These are phyloP conservation scores for Penicillium psychrofluorescens DNA, from an alignment of 495 filamentous ascomycete species.

Conservation along the genomic window DNA sequence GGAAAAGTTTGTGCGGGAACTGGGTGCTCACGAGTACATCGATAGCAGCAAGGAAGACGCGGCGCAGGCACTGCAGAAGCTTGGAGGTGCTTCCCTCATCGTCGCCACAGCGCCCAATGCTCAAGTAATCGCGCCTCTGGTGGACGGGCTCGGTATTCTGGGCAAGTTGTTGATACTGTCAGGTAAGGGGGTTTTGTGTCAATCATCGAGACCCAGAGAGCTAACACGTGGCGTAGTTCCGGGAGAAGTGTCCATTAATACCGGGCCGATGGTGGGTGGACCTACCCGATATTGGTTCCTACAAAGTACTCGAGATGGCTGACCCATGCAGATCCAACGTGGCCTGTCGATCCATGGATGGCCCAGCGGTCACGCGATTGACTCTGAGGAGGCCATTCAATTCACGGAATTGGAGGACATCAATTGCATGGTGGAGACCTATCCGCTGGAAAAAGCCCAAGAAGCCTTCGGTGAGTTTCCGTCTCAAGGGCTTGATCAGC, in stretches of 20 bases:
- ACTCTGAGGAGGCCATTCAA: slow-evolving; percentile 58
- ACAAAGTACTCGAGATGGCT: background rate
- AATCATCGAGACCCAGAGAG: no score
- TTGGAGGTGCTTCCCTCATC: slow-evolving; percentile 58
- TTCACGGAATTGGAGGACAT: slow-evolving; percentile 53
- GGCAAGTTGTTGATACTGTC: slow-evolving; percentile 58
- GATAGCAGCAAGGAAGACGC: slow-evolving; percentile 49
- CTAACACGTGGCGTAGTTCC: slow-evolving; percentile 5
- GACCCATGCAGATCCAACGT: slow-evolving; percentile 18
- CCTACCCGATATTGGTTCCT: background rate
- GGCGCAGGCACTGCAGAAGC: slow-evolving; percentile 38
- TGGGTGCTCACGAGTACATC: slow-evolving; percentile 64
- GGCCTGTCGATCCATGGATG: slow-evolving; percentile 52
- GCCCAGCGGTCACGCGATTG: slow-evolving; percentile 55
- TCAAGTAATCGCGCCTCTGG: slow-evolving; percentile 43
- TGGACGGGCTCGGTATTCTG: slow-evolving; percentile 44
- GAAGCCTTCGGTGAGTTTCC: slow-evolving; percentile 37
- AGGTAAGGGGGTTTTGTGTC: slow-evolving; percentile 3
- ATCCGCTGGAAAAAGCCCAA: slow-evolving; percentile 48
- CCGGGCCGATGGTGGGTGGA: slow-evolving; percentile 10
- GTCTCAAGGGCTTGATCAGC: background rate
- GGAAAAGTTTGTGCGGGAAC: slow-evolving; percentile 48
- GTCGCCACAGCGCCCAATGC: slow-evolving; percentile 57
- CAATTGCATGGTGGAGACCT: slow-evolving; percentile 58
- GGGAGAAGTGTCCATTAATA: slow-evolving; percentile 17